phyloP scores from a whole-genome alignment of 768 basidiomycete genomes.

The Auricularia sp. region DNA sequence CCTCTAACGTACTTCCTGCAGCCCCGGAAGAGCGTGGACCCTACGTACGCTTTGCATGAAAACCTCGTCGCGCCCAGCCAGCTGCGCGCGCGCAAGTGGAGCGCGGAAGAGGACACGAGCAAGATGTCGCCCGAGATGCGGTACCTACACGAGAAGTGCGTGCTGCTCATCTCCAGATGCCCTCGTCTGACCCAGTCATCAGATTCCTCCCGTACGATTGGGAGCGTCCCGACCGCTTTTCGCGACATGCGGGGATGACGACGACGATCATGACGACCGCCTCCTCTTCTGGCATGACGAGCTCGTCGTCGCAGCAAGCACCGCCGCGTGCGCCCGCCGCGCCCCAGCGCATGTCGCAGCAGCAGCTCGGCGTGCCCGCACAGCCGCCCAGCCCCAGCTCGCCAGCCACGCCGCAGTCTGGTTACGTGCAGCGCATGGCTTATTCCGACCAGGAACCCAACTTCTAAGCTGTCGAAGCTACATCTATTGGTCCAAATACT shows the following conservation, averaged over 20 bases:
- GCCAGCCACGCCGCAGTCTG: too few species aligned
- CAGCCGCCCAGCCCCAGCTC: background rate
- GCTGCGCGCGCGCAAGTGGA: constrained; percentile 34
- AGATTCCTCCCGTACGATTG: background rate
- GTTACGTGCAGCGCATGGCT: too few species aligned
- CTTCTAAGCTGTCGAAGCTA: too few species aligned
- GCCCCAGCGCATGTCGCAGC: too few species aligned
- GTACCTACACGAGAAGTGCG: constrained; percentile 33
- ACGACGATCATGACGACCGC: background rate
- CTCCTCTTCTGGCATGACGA: background rate
- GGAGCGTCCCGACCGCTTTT: background rate
- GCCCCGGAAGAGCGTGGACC: constrained; percentile 19
- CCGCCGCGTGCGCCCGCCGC: too few species aligned
- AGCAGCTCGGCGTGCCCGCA: too few species aligned
- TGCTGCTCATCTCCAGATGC: background rate
- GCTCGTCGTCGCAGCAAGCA: too few species aligned
- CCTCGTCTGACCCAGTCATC: background rate
- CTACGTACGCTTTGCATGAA: constrained; percentile 36
- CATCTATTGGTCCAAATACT: too few species aligned
- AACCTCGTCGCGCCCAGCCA: constrained; percentile 35
- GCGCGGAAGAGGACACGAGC: constrained; percentile 29
- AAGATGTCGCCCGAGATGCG: constrained; percentile 29
- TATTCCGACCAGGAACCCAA: too few species aligned
- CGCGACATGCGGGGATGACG: background rate
- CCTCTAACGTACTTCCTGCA: constrained; percentile 9